phyloP scores from a whole-genome alignment of 306 rosid species.

The Prunus campanulata region DNA sequence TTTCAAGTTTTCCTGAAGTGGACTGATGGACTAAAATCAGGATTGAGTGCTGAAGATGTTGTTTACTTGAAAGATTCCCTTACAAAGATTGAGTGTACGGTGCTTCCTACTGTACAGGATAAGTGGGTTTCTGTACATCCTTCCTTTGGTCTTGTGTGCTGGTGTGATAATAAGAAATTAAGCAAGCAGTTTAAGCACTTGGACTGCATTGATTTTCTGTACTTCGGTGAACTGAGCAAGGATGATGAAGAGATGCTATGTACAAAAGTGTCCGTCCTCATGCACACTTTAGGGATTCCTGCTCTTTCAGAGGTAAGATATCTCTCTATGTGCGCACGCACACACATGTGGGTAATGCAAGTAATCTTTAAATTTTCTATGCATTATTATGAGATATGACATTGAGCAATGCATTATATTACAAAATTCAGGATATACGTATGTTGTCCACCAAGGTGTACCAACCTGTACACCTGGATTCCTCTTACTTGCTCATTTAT shows the following conservation, averaged over 20 bases:
- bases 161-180: constrained; percentile 71
- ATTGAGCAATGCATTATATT: not conserved
- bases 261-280: constrained; percentile 50
- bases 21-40: constrained; percentile 72
- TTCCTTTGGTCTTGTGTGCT: constrained; percentile 79
- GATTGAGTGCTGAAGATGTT: constrained; percentile 55
- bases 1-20: constrained; percentile 73
- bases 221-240: constrained; percentile 52
- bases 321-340: constrained; percentile 3
- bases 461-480: not conserved
- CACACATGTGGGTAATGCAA: not conserved
- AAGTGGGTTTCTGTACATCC: constrained; percentile 92
- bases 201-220: constrained; percentile 60
- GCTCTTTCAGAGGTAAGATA: constrained; percentile 81
- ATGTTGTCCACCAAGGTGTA: not conserved
- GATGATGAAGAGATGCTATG: constrained; percentile 45
- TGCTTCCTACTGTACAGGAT: constrained; percentile 89
- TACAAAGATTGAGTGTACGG: constrained; percentile 44
- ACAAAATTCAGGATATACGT: not conserved
- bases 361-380: not conserved
- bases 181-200: constrained; percentile 64
- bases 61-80: constrained; percentile 65
- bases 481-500: constrained; percentile 2
- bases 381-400: not conserved
- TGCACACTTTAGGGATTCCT: constrained; percentile 78